Conservation (phyloP, 202 grass and related monocot species). For the Zoysia matrella region DNA sequence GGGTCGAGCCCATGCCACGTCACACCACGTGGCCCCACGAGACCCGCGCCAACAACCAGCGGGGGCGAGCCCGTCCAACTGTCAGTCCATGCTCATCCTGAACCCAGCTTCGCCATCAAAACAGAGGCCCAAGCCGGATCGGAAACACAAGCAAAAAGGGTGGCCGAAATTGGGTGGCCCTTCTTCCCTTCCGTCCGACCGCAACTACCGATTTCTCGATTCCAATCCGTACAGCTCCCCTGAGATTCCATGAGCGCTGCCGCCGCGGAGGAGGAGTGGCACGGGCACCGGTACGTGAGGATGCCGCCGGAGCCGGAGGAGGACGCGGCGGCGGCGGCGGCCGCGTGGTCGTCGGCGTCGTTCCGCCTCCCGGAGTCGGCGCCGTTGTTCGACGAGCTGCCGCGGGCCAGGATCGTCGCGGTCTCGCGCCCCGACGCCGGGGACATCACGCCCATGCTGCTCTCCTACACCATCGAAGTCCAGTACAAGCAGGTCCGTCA, state of each 20-base stretch:
- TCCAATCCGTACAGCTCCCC: not conserved
- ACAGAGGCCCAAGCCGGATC: not conserved
- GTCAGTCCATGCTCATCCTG: not conserved
- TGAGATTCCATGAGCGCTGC: slow-evolving; percentile 17
- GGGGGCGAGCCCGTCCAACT: not conserved
- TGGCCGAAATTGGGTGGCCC: not conserved
- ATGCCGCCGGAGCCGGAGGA: slow-evolving; percentile 57
- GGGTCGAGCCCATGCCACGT: no score
- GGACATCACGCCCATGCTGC: slow-evolving; percentile 86
- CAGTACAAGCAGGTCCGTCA: slow-evolving; percentile 69
- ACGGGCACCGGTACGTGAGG: slow-evolving; percentile 47
- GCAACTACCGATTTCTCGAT: not conserved
- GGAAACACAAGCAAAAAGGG: not conserved
- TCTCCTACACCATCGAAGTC: slow-evolving; percentile 82
- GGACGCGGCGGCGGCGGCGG: slow-evolving; percentile 1
- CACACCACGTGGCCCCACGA: not conserved
- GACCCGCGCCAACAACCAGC: not conserved
- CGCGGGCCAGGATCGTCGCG: slow-evolving; percentile 53
- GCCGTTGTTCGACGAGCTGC: slow-evolving; percentile 76
- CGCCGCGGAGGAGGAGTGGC: not conserved
- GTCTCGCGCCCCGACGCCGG: slow-evolving; percentile 68
- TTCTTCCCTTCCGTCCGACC: not conserved
- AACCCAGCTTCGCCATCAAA: not conserved
- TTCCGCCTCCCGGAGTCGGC: slow-evolving; percentile 50
- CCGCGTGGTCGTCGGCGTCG: slow-evolving; percentile 25